phyloP scores from a whole-genome alignment of 2,329 filamentous ascomycete species.

The Xylaria arbuscula region DNA sequence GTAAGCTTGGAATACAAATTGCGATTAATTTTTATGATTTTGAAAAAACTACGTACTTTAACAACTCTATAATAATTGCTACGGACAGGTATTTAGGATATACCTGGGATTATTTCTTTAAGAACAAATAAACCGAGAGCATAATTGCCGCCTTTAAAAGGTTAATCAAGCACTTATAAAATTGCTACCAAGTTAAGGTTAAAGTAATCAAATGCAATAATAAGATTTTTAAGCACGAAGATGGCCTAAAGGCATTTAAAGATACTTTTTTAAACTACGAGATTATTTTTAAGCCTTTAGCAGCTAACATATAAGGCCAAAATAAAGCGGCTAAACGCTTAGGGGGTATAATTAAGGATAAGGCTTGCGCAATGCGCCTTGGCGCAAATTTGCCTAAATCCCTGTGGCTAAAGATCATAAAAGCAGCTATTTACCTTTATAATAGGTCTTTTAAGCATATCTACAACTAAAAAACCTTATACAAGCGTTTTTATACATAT shows the following conservation, averaged over 20 bases:
- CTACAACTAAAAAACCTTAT: background rate
- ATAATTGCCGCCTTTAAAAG: too few species aligned
- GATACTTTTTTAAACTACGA: too few species aligned
- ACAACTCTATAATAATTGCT: background rate
- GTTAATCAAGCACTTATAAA: too few species aligned
- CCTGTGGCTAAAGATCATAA: background rate
- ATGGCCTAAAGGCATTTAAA: too few species aligned
- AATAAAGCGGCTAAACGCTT: background rate
- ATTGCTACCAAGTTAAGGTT: too few species aligned
- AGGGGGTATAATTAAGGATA: background rate
- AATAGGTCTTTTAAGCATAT: background rate
- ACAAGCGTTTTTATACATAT: background rate
- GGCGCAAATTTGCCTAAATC: background rate
- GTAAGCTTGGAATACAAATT: background rate
- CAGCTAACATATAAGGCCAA: conserved; percentile 3
- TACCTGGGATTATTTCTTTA: too few species aligned
- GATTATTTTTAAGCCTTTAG: background rate
- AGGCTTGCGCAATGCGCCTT: background rate
- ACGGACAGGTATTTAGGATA: background rate
- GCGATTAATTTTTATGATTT: conserved; percentile 4
- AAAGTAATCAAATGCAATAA: too few species aligned
- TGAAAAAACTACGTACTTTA: background rate
- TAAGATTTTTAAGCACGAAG: too few species aligned
- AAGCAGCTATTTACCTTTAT: background rate
- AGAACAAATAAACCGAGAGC: too few species aligned